These are phyloP conservation scores for Trichothecium sympodiale DNA, from an alignment of 2,329 filamentous ascomycete genomes.

Conservation along the genomic window DNA sequence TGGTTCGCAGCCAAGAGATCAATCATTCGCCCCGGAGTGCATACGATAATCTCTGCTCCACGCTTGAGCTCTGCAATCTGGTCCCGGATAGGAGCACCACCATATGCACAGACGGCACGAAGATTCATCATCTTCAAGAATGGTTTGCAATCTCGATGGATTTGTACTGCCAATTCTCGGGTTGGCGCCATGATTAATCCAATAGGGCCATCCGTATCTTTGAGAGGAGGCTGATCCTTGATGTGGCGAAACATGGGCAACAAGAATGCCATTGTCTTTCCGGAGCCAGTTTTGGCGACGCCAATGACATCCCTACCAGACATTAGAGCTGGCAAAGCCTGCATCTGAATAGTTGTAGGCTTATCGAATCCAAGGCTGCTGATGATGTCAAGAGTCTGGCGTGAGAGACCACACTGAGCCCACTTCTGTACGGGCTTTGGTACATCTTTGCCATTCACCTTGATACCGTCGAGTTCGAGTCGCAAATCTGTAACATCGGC, in stretches of 20 bases:
- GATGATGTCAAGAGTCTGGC: slow-evolving; percentile 79
- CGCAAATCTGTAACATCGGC: slow-evolving; percentile 74
- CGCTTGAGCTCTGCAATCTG: slow-evolving; percentile 95
- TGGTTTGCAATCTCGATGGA: slow-evolving; percentile 87
- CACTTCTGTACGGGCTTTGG: slow-evolving; percentile 94
- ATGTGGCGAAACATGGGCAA: slow-evolving; percentile 98
- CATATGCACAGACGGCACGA: slow-evolving; percentile 84
- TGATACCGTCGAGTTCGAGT: slow-evolving; percentile 87
- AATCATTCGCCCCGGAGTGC: slow-evolving; percentile 90
- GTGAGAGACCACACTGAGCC: slow-evolving; percentile 86
- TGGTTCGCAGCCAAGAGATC: slow-evolving; percentile 89
- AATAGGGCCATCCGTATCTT: slow-evolving; percentile 77
- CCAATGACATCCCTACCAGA: slow-evolving; percentile 91
- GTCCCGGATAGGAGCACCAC: slow-evolving; percentile 90
- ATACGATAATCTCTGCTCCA: slow-evolving; percentile 89
- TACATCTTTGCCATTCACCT: slow-evolving; percentile 76
- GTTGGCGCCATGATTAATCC: slow-evolving; percentile 89
- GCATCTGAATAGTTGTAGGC: slow-evolving; percentile 88
- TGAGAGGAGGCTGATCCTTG: slow-evolving; percentile 77
- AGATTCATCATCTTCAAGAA: slow-evolving; percentile 81
- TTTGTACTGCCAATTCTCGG: slow-evolving; percentile 85
- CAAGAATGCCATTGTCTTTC: slow-evolving; percentile 92
- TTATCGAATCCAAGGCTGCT: slow-evolving; percentile 71
- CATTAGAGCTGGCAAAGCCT: slow-evolving; percentile 91
- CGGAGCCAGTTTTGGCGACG: slow-evolving; percentile 94